phyloP scores from a whole-genome alignment of 441 rosid species.

The Arabidopsis lyrata region DNA sequence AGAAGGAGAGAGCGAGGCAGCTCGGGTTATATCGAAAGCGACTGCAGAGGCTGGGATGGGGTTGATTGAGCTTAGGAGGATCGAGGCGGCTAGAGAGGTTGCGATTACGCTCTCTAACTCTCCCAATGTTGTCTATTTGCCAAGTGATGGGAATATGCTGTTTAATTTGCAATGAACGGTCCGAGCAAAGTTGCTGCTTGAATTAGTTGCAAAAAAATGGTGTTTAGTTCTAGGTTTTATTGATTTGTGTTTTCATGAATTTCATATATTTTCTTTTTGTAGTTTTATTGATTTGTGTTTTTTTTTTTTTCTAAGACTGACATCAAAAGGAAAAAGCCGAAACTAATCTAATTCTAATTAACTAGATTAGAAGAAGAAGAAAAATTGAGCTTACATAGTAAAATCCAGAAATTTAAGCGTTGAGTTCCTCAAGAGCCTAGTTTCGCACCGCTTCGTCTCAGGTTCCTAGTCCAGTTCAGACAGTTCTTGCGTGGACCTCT shows the following conservation, averaged over 20 bases:
- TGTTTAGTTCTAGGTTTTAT: background rate
- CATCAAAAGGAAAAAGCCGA: background rate
- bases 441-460: no score
- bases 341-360: background rate
- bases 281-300: background rate
- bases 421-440: no score
- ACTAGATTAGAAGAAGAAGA: background rate
- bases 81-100: slow-evolving; percentile 83
- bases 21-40: slow-evolving; percentile 75
- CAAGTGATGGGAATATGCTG: slow-evolving; percentile 69
- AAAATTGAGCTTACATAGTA: no score
- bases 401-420: no score
- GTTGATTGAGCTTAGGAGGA: slow-evolving; percentile 82
- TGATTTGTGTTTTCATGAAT: background rate
- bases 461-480: no score
- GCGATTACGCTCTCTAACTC: slow-evolving; percentile 74
- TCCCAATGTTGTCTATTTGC: slow-evolving; percentile 77
- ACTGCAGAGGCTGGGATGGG: slow-evolving; percentile 74
- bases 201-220: background rate
- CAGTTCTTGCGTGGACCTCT: no score
- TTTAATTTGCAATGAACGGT: slow-evolving; percentile 62
- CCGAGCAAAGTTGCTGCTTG: background rate
- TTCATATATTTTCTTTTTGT: background rate
- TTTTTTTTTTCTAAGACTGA: background rate
- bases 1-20: slow-evolving; percentile 90